Evolutionary conservation across 768 basidiomycete species (phyloP).

Genomic region (Omphalotus guepiniiformis): DNA sequence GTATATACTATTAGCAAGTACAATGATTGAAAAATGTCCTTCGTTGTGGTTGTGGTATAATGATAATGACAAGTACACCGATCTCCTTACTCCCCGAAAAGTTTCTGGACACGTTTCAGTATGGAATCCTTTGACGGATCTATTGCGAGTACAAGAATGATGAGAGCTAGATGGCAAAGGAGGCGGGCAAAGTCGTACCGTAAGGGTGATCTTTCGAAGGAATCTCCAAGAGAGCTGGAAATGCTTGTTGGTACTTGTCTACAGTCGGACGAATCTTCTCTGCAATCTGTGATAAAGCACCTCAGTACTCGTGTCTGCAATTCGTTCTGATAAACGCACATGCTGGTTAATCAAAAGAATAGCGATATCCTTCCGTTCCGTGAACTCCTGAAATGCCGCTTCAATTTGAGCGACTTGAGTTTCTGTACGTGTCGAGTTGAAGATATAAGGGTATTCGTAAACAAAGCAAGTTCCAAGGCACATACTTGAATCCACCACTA

Average conservation of each 20-base stretch:
- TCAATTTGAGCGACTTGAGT: conserved; percentile 91
- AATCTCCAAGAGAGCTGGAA: conserved; percentile 95
- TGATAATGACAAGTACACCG: conserved; percentile 10
- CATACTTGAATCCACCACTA: conserved; percentile 91
- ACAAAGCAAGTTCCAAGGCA: conserved; percentile 10
- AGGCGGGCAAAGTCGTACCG: conserved; percentile 45
- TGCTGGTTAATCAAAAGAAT: conserved; percentile 98
- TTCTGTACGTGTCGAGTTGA: conserved; percentile 44
- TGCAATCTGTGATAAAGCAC: conserved; percentile 62
- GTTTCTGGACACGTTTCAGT: conserved; percentile 93
- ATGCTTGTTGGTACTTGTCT: conserved; percentile 92
- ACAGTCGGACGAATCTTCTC: conserved; percentile 95
- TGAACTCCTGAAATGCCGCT: conserved; percentile 90
- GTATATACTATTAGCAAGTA: conserved; percentile 10
- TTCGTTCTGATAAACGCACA: conserved; percentile 50
- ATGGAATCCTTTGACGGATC: conserved; percentile 96
- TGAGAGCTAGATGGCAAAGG: conserved; percentile 5
- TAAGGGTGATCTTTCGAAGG: conserved; percentile 99
- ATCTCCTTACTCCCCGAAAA: conserved; percentile 76
- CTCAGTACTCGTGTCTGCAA: background rate
- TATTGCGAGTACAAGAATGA: conserved; percentile 27
- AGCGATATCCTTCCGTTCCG: conserved; percentile 90
- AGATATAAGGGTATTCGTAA: background rate
- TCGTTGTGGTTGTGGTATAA: background rate
- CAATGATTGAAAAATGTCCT: conserved; percentile 1